phyloP scores from a whole-genome alignment of 352 stramenopile species.

The Phytophthora macrochlamydospora region DNA sequence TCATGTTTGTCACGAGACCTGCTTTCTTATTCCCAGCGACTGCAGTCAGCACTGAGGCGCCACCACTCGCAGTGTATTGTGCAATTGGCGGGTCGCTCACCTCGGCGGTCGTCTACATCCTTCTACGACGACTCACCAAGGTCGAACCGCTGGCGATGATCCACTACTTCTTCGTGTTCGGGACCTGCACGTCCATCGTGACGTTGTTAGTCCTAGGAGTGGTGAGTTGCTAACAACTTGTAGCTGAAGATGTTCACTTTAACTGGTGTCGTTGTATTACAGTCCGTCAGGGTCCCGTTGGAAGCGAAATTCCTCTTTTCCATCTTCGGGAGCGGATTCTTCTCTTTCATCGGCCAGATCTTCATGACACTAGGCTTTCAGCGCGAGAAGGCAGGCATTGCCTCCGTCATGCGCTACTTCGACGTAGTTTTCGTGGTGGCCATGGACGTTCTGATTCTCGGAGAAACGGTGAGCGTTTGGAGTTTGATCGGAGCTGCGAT shows the following conservation, averaged over 20 bases:
- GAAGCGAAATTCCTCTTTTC: constrained; percentile 36
- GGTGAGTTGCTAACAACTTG: constrained; percentile 17
- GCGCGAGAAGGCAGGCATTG: constrained; percentile 61
- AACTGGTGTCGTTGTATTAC: not conserved
- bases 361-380: constrained; percentile 69
- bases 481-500: constrained; percentile 55
- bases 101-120: constrained; percentile 50
- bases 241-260: not conserved
- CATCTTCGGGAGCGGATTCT: constrained; percentile 47
- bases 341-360: constrained; percentile 57
- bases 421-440: constrained; percentile 75
- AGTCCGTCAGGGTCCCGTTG: constrained; percentile 18
- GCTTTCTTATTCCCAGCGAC: constrained; percentile 51
- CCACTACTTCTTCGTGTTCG: constrained; percentile 57
- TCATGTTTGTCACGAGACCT: constrained; percentile 57
- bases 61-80: constrained; percentile 37
- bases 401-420: constrained; percentile 73
- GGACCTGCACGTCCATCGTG: constrained; percentile 32
- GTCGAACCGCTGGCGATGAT: constrained; percentile 48
- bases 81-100: constrained; percentile 37
- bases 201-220: constrained; percentile 28
- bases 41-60: not conserved
- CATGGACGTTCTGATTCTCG: constrained; percentile 51
- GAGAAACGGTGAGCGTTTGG: constrained; percentile 54
- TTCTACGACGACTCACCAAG: constrained; percentile 54